phyloP scores from a whole-genome alignment of 179 eudicot species.

The Spergularia azorica region DNA sequence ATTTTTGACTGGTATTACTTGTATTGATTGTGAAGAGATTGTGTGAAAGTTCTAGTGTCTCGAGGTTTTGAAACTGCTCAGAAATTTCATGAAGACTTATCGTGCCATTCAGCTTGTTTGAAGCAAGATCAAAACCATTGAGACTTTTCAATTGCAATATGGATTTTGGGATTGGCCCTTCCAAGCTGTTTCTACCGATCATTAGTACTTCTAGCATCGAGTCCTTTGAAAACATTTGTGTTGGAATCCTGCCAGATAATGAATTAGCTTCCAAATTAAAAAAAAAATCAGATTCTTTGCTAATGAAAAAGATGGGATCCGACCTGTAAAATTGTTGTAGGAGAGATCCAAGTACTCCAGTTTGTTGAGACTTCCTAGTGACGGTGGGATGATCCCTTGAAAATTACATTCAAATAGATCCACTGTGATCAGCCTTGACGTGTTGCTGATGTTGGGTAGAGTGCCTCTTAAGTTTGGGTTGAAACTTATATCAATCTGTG shows the following conservation, averaged over 20 bases:
- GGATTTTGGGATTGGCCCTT: slow-evolving; percentile 42
- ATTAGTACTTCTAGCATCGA: slow-evolving; percentile 34
- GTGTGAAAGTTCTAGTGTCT: slow-evolving; percentile 37
- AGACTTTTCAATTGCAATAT: slow-evolving; percentile 36
- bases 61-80: slow-evolving; percentile 29
- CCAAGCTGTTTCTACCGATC: slow-evolving; percentile 40
- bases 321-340: slow-evolving; percentile 40
- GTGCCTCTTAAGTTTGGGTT: slow-evolving; percentile 39
- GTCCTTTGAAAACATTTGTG: slow-evolving; percentile 35
- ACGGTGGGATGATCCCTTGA: slow-evolving; percentile 44
- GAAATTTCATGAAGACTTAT: slow-evolving; percentile 32
- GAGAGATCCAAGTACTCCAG: slow-evolving; percentile 43
- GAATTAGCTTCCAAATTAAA: slow-evolving; percentile 35
- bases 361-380: slow-evolving; percentile 31
- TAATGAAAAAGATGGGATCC: slow-evolving; percentile 37
- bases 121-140: slow-evolving; percentile 21
- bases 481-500: slow-evolving; percentile 26
- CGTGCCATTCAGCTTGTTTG: slow-evolving; percentile 45
- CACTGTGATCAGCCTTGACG: slow-evolving; percentile 30
- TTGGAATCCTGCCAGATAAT: slow-evolving; percentile 45
- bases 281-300: slow-evolving; percentile 38
- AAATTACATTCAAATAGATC: slow-evolving; percentile 35
- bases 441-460: slow-evolving; percentile 43
- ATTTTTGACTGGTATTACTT: too few relatives aligned
- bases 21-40: too few relatives aligned